These are phyloP conservation scores for Venturiaceae sp. DNA, from an alignment of 2,329 filamentous ascomycete genomes.

Conservation along the genomic window DNA sequence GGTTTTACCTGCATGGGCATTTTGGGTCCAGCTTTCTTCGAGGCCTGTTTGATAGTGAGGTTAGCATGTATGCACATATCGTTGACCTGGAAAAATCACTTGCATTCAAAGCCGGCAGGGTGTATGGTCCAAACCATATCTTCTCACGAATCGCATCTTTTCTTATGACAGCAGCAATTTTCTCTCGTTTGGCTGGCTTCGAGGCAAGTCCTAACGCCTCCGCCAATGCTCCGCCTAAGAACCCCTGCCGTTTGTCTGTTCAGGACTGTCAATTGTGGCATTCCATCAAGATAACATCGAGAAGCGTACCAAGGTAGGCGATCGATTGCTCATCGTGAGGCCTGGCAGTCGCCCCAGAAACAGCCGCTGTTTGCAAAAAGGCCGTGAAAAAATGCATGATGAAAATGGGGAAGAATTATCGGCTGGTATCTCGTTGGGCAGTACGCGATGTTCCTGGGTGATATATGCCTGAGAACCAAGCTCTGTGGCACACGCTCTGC, in stretches of 20 bases:
- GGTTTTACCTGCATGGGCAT: not conserved
- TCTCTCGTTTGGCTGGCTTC: not conserved
- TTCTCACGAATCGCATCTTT: slow-evolving; percentile 1
- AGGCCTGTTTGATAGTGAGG: no score
- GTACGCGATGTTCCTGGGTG: not conserved
- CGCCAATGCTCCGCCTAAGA: not conserved
- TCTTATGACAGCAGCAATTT: not conserved
- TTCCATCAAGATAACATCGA: no score
- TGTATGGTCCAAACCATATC: slow-evolving; percentile 6
- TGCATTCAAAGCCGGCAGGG: not conserved
- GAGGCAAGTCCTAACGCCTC: not conserved
- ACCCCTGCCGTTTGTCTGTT: not conserved
- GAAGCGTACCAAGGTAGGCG: not conserved
- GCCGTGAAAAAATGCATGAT: not conserved
- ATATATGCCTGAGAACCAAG: not conserved
- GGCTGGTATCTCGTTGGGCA: no score
- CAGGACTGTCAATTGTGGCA: not conserved
- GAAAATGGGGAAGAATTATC: not conserved
- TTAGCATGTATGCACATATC: no score
- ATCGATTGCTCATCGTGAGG: not conserved
- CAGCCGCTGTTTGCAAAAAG: not conserved
- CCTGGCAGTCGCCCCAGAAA: not conserved
- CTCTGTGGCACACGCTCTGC: not conserved
- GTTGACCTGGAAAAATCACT: no score
- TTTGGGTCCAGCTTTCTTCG: not conserved